phyloP scores from a whole-genome alignment of 2,329 filamentous ascomycete genomes.

The Alternaria sp. region DNA sequence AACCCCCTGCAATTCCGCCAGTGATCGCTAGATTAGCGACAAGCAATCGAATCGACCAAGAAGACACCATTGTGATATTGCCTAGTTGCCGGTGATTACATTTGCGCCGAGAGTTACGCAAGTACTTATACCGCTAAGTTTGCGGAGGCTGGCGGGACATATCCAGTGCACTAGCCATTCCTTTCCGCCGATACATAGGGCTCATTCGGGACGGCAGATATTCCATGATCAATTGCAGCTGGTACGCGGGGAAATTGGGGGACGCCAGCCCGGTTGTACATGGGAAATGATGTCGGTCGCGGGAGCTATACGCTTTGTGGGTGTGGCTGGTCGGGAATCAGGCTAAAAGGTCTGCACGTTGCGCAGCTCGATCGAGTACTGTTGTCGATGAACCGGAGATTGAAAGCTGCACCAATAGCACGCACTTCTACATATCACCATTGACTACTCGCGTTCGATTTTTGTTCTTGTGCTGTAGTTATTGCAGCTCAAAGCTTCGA shows the following conservation, averaged over 20 bases:
- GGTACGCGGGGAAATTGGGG: slow-evolving; percentile 24
- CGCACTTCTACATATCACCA: background rate
- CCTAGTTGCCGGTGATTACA: slow-evolving; percentile 4
- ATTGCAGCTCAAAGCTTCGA: background rate
- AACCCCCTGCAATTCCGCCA: slow-evolving; percentile 30
- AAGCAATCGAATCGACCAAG: slow-evolving; percentile 31
- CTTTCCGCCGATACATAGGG: slow-evolving; percentile 21
- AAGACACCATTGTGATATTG: slow-evolving; percentile 30
- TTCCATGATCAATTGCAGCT: slow-evolving; percentile 23
- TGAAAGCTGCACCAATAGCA: background rate
- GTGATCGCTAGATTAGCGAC: slow-evolving; percentile 31
- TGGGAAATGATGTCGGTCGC: slow-evolving; percentile 21
- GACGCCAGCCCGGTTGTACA: slow-evolving; percentile 19
- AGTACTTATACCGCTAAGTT: slow-evolving; percentile 27
- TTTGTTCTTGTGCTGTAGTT: background rate
- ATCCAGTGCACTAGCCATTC: slow-evolving; percentile 17
- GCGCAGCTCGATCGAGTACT: background rate
- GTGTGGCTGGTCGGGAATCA: slow-evolving; percentile 27
- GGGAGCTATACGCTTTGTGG: slow-evolving; percentile 29
- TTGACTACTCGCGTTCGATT: background rate
- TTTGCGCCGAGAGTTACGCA: background rate
- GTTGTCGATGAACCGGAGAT: slow-evolving; percentile 3
- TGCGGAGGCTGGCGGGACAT: slow-evolving; percentile 8
- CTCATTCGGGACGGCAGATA: slow-evolving; percentile 5
- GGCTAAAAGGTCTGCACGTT: slow-evolving; percentile 33